Base-by-base conservation (phyloP, 192 early-diverging fungal genomes). In the Umbelopsis sp. region DNA sequence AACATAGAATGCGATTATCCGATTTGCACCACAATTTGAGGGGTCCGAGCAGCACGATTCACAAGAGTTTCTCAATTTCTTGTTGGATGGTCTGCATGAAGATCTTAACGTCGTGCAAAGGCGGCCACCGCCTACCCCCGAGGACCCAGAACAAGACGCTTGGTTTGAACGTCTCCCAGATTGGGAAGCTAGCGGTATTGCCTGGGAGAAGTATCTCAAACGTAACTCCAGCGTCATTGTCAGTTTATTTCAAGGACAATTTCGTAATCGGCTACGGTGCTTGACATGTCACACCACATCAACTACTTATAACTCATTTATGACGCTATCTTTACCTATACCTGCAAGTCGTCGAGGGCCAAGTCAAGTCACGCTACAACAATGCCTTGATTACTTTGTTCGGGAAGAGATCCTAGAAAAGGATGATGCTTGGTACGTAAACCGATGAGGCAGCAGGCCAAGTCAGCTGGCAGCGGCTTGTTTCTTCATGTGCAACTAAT, bases 11-110 rank as follows among this genome's bases (percentile, higher is more conserved):
- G 86, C 87, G 1, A 84, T 99, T 14, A 88, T 88, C 16, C 80
- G 86, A 36, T 91, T 90, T 77, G 91, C 92, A 41, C 86, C 89
- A 7, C 91, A 95, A 72, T 99, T 97, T 77, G 84, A 83, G 38
- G 93, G 93, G 7, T 90, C 86, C 52, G 95, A 98, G 59, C 97
- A 99, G 77, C 95, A 99, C 32, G 97, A 99, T 81, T 92, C 93
- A 0, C 97, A 99, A 74, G 97, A 98, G 81, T 98, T 99, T 81
- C 82, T 97, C 12, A 84, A 88, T 4, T 98, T 94, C 74, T 76
- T 99, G 65, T 77, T 98, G 26, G 95, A 98, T 83, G 83, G 89
- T 0, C 74, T 99, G 20, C 97, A 99, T 74, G 97, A 98, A 79
- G 91, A 96, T 71, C 74, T 97, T 36, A 99, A 99, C 72, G 70